phyloP scores from a whole-genome alignment of 164 flowering plant genomes.

The Aristolochia fimbriata region DNA sequence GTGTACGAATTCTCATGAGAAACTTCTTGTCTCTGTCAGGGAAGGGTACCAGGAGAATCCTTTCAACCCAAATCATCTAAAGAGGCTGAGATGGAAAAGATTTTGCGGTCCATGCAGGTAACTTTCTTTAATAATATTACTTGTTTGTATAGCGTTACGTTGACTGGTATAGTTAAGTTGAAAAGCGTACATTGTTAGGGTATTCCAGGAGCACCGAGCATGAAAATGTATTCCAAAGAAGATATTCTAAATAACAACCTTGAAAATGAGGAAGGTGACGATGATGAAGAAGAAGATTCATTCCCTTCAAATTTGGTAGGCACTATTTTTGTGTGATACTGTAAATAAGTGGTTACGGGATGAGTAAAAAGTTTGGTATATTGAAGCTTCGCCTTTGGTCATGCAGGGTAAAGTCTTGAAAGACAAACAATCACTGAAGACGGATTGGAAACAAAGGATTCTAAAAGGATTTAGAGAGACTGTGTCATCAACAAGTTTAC shows the following conservation, averaged over 20 bases:
- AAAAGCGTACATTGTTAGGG: conserved; percentile 35
- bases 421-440: conserved; percentile 36
- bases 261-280: conserved; percentile 61
- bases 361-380: not conserved
- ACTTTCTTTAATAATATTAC: not conserved
- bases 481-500: conserved; percentile 33
- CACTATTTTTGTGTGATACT: not conserved
- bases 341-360: not conserved
- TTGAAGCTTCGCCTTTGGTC: not conserved
- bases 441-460: conserved; percentile 53
- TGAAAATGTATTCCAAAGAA: conserved; percentile 94
- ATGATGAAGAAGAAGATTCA: conserved; percentile 63
- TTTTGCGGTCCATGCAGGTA: conserved; percentile 87
- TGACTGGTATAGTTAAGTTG: not conserved
- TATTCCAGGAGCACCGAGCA: conserved; percentile 91
- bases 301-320: conserved; percentile 64
- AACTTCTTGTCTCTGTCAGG: conserved; percentile 26
- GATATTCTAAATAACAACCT: conserved; percentile 64
- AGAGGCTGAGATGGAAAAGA: conserved; percentile 91
- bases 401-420: conserved; percentile 57
- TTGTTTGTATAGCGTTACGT: not conserved
- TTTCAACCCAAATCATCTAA: conserved; percentile 71
- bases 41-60: conserved; percentile 74
- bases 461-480: conserved; percentile 29
- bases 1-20: no score